These are phyloP conservation scores for Petunia hybrid DNA, from an alignment of 305 asterid species.

Conservation along the genomic window DNA sequence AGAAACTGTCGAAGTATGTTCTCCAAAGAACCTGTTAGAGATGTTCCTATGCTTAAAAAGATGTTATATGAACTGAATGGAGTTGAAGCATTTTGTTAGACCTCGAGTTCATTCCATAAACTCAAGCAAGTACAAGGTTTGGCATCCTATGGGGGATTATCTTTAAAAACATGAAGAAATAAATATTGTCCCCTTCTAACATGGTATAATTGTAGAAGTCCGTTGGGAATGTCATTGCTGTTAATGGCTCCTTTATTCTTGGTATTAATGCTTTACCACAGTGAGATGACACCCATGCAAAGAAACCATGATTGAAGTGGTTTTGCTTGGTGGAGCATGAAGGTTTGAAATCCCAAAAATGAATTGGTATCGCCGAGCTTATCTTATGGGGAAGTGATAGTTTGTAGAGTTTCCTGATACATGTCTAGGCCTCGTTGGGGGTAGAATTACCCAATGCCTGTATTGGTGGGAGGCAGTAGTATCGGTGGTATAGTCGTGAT, in stretches of 20 bases:
- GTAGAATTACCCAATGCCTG: too few relatives aligned
- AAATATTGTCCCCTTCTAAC: too few relatives aligned
- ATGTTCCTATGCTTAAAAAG: not conserved
- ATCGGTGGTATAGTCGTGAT: too few relatives aligned
- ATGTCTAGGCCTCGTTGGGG: too few relatives aligned
- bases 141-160: too few relatives aligned
- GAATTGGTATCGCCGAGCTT: not conserved
- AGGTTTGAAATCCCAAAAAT: not conserved
- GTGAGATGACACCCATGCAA: not conserved
- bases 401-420: not conserved
- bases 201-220: not conserved
- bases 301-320: not conserved
- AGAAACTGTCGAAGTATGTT: not conserved
- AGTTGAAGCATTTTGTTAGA: not conserved
- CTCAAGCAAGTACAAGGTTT: too few relatives aligned
- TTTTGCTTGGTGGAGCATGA: not conserved
- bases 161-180: not conserved
- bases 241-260: not conserved
- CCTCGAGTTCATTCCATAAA: not conserved
- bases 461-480: too few relatives aligned
- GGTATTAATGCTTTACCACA: too few relatives aligned
- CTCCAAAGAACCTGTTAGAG: not conserved
- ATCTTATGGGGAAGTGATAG: not conserved
- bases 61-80: not conserved
- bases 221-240: not conserved